These are phyloP conservation scores for Trapa bicornis DNA, from an alignment of 345 rosid species.

Conservation along the genomic window DNA sequence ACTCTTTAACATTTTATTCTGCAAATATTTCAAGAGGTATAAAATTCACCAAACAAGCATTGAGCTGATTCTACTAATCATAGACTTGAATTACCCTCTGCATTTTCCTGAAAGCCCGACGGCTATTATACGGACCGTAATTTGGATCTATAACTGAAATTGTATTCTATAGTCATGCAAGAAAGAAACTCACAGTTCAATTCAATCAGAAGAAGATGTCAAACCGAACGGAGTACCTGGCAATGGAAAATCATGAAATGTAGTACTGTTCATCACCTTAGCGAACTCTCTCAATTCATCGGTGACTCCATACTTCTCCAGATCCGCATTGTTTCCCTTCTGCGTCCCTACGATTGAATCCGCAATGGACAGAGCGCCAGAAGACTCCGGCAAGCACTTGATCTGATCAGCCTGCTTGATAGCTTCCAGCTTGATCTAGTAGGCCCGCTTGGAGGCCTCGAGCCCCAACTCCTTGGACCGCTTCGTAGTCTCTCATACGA, in stretches of 20 bases:
- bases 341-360: slow-evolving; percentile 4
- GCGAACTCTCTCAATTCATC: slow-evolving; percentile 51
- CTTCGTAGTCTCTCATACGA: slow-evolving; percentile 31
- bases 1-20: background rate
- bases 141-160: too few relatives aligned
- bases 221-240: slow-evolving; percentile 18
- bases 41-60: background rate
- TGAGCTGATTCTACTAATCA: background rate
- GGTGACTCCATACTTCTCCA: slow-evolving; percentile 32
- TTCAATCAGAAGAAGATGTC: background rate
- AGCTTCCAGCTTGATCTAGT: slow-evolving; percentile 37
- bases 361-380: slow-evolving; percentile 8
- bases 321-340: slow-evolving; percentile 19
- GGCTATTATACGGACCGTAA: too few relatives aligned
- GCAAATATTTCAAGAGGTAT: background rate
- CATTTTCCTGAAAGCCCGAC: background rate
- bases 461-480: slow-evolving; percentile 37
- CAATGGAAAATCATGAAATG: slow-evolving; percentile 47
- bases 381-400: slow-evolving; percentile 31
- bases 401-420: slow-evolving; percentile 38
- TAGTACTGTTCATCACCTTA: slow-evolving; percentile 30
- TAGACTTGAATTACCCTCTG: background rate
- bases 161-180: background rate
- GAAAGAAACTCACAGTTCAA: background rate
- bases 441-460: slow-evolving; percentile 49